Conservation (phyloP, 495 filamentous ascomycete genomes). For the Tuber brumale region DNA sequence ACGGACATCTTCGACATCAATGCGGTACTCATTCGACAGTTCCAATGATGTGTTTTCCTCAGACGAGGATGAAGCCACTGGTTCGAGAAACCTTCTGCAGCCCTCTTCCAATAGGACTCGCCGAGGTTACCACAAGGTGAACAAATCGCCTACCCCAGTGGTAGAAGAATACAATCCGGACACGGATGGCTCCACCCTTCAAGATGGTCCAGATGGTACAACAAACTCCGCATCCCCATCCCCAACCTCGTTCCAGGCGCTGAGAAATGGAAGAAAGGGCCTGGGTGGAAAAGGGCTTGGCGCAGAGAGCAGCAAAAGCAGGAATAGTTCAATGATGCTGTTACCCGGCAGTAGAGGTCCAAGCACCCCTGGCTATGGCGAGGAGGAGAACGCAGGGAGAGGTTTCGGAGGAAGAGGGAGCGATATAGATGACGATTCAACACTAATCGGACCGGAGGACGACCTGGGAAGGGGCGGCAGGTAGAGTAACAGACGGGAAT, state of each 20-base stretch:
- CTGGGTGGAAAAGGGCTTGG: conserved; percentile 26
- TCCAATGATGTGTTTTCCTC: conserved; percentile 32
- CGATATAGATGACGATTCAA: conserved; percentile 36
- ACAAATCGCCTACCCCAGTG: conserved; percentile 32
- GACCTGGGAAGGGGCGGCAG: conserved; percentile 32
- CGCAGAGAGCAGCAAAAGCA: conserved; percentile 33
- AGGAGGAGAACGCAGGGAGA: conserved; percentile 32
- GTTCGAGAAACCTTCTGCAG: conserved; percentile 25
- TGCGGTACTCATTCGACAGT: conserved; percentile 34
- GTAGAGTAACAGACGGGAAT: not conserved
- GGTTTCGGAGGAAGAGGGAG: conserved; percentile 30
- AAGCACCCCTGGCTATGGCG: conserved; percentile 40
- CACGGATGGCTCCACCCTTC: conserved; percentile 38
- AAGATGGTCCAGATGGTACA: conserved; percentile 28
- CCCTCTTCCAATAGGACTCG: conserved; percentile 21
- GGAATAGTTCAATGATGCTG: conserved; percentile 40
- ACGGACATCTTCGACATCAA: conserved; percentile 32
- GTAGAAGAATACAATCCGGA: conserved; percentile 42
- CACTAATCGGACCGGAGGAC: conserved; percentile 34
- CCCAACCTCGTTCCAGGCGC: conserved; percentile 21
- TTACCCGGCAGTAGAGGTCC: conserved; percentile 40
- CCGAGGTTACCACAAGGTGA: conserved; percentile 13
- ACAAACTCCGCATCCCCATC: conserved; percentile 30
- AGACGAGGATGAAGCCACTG: conserved; percentile 28
- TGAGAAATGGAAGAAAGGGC: conserved; percentile 28